Base-by-base conservation (phyloP, 2,329 filamentous ascomycete species). In the Madurella fahalii region DNA sequence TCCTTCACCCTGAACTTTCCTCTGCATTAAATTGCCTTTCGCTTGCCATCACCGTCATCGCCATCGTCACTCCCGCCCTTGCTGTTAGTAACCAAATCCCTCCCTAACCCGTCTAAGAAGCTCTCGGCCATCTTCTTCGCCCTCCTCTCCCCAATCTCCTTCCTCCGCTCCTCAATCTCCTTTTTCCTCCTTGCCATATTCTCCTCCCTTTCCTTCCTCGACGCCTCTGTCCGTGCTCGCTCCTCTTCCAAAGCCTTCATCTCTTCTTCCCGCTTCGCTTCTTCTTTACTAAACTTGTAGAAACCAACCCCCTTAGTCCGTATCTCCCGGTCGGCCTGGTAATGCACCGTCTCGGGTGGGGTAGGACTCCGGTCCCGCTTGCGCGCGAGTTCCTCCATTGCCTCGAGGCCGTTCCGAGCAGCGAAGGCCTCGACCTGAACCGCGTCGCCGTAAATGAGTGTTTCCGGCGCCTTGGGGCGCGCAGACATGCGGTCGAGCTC, bases 221-320 rank as follows among this genome's bases (percentile, higher is more conserved):
- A 79, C 51, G 76, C 74, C 70, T 91, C 86, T 49, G 89, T 94
- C 66, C 83, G 81, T 58, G 76, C 72, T 55, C 89, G 77, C 68
- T 90, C 85, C 62, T 78, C 76, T 59, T 83, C 80, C 52, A 96
- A 74, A 43, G 78, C 80, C 61, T 82, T 78, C 89, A 97, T 96
- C 77, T 97, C 89, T 47, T 65, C 64, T 64, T 72, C 71, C 66
- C 85, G 77, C 60, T 77, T 76, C 61, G 81, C 84, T 66, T 87
- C 85, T 69, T 95, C 87, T 61, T 81, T 82, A 55, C 86, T 90
- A 68, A 99, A 97, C 53, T 87, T 85, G 74, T 91, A 96, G 72
- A 97, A 99, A 0, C 89, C 94, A 0, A 89, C 89, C 4, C 94
- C 94, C 64, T 94, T 93, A 43, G 84, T 90, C 57, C 94, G 79